phyloP scores from a whole-genome alignment of 2,329 filamentous ascomycete species.

The Alternaria sp. region DNA sequence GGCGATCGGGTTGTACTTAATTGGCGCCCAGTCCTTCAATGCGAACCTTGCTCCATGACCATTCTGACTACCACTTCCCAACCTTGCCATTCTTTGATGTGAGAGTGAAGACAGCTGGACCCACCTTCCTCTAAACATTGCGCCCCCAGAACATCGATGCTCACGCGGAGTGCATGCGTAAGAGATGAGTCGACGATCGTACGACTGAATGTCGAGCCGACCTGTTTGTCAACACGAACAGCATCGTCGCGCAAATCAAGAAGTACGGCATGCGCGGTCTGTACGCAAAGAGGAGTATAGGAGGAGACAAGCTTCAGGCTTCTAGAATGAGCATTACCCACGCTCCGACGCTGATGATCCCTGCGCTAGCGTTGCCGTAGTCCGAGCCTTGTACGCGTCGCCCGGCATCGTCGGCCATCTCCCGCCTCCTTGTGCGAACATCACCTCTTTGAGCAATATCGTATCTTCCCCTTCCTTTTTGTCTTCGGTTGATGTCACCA shows the following conservation, averaged over 20 bases:
- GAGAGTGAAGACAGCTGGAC: neutral
- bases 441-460: neutral
- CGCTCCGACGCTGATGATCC: constrained; percentile 7
- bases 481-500: neutral
- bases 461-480: constrained; percentile 6
- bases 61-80: neutral
- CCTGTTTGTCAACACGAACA: neutral
- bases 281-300: too few species aligned
- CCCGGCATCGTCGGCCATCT: constrained; percentile 4
- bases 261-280: too few species aligned
- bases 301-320: neutral
- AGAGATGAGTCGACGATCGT: too few species aligned
- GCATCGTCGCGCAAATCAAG: neutral
- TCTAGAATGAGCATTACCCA: neutral
- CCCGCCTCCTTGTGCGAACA: neutral
- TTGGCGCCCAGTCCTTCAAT: constrained; percentile 68
- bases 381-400: constrained; percentile 12
- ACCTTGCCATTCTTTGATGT: neutral
- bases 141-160: too few species aligned
- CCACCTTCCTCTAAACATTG: too few species aligned
- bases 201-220: neutral
- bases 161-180: too few species aligned
- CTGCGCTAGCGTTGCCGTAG: constrained; percentile 21
- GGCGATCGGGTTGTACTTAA: constrained; percentile 82
- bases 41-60: constrained; percentile 17